Evolutionary conservation across 305 asterid species (phyloP), one percentile per base, ranked within the genome.

Genomic region (Nicotiana rustica): DNA sequence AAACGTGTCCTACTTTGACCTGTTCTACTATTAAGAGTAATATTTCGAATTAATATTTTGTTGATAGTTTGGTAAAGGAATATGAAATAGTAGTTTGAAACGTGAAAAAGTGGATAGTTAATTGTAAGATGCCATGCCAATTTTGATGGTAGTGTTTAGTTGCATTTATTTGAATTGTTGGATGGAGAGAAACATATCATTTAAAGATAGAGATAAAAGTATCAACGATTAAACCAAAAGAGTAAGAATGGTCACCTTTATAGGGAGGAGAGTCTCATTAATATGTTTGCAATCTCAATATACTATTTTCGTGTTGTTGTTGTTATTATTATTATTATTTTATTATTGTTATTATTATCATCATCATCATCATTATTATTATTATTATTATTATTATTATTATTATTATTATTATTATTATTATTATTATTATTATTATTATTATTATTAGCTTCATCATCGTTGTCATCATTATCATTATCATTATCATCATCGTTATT

Each of bases 141-240:
- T 71, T 68, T 71, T 71, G 61, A 21, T 71, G 78, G 21, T 71
- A 71, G 5, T 10, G 1, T 73, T 21, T 71, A 71, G 79, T 47
- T 73, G 62, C 79, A 73, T 73, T 49, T 47, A 73, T 21, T 73
- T 73, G 41, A 73, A 47, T 47, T 73, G 62, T 21, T 19, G 79
- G 79, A 47, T 6, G n/a, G 61, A 47, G 62, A 73, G 62, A 73
- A 73, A 1, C 15, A 21, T 14, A 1, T 49, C 79, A 73, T 19
- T 21, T 21, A 71, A 44, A 47, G 61, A 71, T 19, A 71, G 2
- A 71, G 61, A 71, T 44, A 1, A 71, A 25, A 71, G 19, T 71
- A 47, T 6, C 19, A 19, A 1, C 4, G 78, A 71, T 71, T 71
- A 47, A 71, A 47, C 38, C 78, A 71, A 47, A 70, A 71, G 38